A percentile compares a stretch with the other conserved stretches of the same genome.
Conservation (phyloP, 1,284 basidiomycete genomes). For the Cryptococcus depauperatus region DNA sequence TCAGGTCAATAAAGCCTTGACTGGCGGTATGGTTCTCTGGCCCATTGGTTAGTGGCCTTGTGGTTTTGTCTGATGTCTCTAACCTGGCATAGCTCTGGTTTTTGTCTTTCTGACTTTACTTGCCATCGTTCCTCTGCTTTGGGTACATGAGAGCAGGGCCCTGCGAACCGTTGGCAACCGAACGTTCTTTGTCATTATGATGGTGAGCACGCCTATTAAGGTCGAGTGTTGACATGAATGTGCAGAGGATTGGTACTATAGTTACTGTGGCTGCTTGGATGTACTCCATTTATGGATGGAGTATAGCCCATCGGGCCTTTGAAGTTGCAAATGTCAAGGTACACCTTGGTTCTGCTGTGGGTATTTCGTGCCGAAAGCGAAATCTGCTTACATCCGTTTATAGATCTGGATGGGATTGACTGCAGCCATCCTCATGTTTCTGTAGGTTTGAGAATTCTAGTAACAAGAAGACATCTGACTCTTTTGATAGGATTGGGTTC, state of each 20-base stretch:
- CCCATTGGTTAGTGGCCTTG: slow-evolving; percentile 7
- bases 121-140: slow-evolving; percentile 34
- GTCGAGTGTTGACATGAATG: neutral
- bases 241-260: slow-evolving; percentile 18
- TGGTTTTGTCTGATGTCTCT: neutral
- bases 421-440: slow-evolving; percentile 24
- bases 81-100: slow-evolving; percentile 22
- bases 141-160: slow-evolving; percentile 32
- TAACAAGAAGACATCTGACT: neutral
- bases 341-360: slow-evolving; percentile 29
- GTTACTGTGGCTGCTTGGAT: slow-evolving; percentile 28
- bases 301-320: slow-evolving; percentile 33
- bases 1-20: slow-evolving; percentile 35
- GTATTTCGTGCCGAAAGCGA: too few relatives aligned
- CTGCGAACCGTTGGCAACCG: slow-evolving; percentile 34
- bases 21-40: slow-evolving; percentile 41
- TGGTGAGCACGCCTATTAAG: slow-evolving; percentile 15
- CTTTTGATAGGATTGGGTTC: slow-evolving; percentile 20
- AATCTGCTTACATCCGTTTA: slow-evolving; percentile 3
- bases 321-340: slow-evolving; percentile 16
- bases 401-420: slow-evolving; percentile 41
- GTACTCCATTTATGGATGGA: slow-evolving; percentile 42
- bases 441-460: slow-evolving; percentile 22
- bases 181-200: slow-evolving; percentile 28
- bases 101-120: slow-evolving; percentile 37